phyloP scores from a whole-genome alignment of 805 yeast species.

The Sporopachydermia quercuum region DNA sequence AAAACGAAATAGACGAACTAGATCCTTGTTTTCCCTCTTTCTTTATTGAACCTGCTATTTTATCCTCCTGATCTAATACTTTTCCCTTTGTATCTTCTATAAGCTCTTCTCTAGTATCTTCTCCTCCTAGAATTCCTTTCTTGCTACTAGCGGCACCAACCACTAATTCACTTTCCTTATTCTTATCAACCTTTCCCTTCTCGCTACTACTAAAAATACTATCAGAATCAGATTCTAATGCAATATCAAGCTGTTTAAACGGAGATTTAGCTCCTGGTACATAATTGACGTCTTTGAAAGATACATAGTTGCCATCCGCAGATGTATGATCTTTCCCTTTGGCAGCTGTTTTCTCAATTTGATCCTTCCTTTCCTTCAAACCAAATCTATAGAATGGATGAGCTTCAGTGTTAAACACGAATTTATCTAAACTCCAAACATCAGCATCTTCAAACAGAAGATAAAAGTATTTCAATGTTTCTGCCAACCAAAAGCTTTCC shows the following conservation, averaged over 20 bases:
- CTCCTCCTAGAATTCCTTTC: too few species aligned
- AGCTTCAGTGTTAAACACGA: constrained; percentile 46
- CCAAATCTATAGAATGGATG: constrained; percentile 37
- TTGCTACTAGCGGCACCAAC: too few species aligned
- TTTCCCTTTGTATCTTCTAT: background rate
- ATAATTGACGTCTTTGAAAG: background rate
- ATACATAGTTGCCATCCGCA: too few species aligned
- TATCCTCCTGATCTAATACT: background rate
- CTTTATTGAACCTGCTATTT: background rate
- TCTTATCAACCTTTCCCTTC: background rate
- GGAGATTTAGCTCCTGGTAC: background rate
- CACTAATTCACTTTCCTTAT: background rate
- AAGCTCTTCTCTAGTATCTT: background rate
- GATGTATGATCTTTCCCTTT: too few species aligned
- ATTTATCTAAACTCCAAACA: constrained; percentile 33
- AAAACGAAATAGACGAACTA: background rate
- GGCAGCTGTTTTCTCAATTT: too few species aligned
- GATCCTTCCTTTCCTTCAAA: too few species aligned
- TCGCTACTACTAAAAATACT: background rate
- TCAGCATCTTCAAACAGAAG: constrained; percentile 29
- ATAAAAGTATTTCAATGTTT: constrained; percentile 42
- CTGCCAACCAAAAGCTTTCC: constrained; percentile 43
- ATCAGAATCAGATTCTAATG: background rate
- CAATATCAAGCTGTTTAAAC: background rate
- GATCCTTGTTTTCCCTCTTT: background rate